Conservation (phyloP, 805 yeast genomes). For the Yamadazyma sp. region DNA sequence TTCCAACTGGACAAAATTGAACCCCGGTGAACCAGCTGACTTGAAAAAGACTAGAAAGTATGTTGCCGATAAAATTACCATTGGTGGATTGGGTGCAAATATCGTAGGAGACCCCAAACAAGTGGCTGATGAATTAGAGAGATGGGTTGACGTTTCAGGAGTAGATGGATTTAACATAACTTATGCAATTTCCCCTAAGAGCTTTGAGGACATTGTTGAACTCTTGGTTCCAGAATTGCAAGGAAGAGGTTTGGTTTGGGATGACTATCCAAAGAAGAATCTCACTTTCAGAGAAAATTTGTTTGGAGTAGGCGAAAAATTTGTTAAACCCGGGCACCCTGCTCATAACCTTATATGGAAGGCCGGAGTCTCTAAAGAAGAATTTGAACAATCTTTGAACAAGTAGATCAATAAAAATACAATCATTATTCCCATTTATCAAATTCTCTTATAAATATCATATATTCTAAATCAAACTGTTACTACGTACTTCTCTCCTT, state of each 20-base stretch:
- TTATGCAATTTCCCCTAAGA: slow-evolving; percentile 35
- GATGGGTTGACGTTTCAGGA: slow-evolving; percentile 38
- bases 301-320: slow-evolving; percentile 25
- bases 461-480: not conserved
- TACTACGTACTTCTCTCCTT: slow-evolving; percentile 40
- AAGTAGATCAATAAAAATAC: not conserved
- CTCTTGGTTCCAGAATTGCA: slow-evolving; percentile 37
- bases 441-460: not conserved
- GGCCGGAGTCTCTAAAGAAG: slow-evolving; percentile 23
- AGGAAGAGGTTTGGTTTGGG: slow-evolving; percentile 33
- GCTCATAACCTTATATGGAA: slow-evolving; percentile 26
- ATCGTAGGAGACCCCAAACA: slow-evolving; percentile 35
- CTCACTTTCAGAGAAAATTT: slow-evolving; percentile 39
- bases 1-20: slow-evolving; percentile 32
- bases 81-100: slow-evolving; percentile 32
- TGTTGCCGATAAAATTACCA: slow-evolving; percentile 28
- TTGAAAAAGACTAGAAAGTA: slow-evolving; percentile 23
- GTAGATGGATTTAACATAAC: slow-evolving; percentile 46
- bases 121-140: slow-evolving; percentile 40
- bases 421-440: not conserved
- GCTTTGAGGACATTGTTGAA: slow-evolving; percentile 38
- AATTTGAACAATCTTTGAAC: slow-evolving; percentile 20
- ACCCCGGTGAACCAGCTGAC: slow-evolving; percentile 24
- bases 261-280: slow-evolving; percentile 36
- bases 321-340: slow-evolving; percentile 19